These are phyloP conservation scores for Narthecium ossifragum DNA, from an alignment of 106 monocot species.

Conservation along the genomic window DNA sequence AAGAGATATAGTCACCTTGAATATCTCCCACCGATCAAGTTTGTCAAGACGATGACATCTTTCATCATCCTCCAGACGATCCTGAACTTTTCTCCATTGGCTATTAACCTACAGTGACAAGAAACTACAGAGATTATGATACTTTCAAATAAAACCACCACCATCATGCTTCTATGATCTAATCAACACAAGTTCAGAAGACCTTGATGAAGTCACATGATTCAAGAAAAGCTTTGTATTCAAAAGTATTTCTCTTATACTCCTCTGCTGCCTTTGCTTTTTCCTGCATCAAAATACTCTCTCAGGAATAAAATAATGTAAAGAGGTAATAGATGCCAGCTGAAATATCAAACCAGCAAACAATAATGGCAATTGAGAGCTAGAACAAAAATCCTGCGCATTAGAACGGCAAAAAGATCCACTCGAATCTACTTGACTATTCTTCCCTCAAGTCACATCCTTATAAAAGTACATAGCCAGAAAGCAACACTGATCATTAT, in stretches of 20 bases:
- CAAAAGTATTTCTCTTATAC: slow-evolving; percentile 66
- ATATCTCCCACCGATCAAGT: slow-evolving; percentile 84
- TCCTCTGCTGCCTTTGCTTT: slow-evolving; percentile 82
- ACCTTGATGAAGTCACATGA: slow-evolving; percentile 98
- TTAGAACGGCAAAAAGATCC: too few relatives aligned
- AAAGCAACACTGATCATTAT: too few relatives aligned
- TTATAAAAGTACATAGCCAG: too few relatives aligned
- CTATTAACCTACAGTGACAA: slow-evolving; percentile 46
- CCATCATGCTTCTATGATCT: too few relatives aligned
- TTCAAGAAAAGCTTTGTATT: slow-evolving; percentile 81
- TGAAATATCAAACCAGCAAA: too few relatives aligned
- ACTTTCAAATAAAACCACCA: too few relatives aligned
- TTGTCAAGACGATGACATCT: slow-evolving; percentile 89
- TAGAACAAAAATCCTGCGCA: too few relatives aligned
- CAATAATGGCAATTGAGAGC: too few relatives aligned
- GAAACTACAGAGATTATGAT: background rate
- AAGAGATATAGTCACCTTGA: slow-evolving; percentile 45
- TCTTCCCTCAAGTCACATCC: too few relatives aligned
- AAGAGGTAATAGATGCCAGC: too few relatives aligned
- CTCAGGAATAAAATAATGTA: background rate
- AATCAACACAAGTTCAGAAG: too few relatives aligned
- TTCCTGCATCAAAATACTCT: slow-evolving; percentile 40
- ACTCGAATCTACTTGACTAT: too few relatives aligned
- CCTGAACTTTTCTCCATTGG: slow-evolving; percentile 95
- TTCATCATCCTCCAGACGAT: slow-evolving; percentile 91